Evolutionary conservation across 2,329 filamentous ascomycete species (phyloP).

Genomic region (Ophiostoma himal-ulmi): DNA sequence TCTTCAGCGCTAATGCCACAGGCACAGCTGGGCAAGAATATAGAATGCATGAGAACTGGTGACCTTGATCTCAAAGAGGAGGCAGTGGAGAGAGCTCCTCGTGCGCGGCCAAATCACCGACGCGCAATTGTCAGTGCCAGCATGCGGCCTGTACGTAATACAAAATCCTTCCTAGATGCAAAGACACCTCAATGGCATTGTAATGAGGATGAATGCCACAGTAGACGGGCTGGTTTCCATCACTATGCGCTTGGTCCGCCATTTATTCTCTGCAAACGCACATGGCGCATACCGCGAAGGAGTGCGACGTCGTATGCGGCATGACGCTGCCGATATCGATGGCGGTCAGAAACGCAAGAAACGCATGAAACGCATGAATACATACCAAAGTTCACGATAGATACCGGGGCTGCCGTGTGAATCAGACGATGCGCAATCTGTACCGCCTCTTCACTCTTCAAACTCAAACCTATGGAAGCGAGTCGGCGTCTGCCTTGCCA

Average conservation of each 20-base stretch:
- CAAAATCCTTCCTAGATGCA: neutral
- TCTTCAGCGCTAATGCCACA: neutral
- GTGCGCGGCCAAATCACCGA: conserved; percentile 5
- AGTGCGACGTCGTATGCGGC: neutral
- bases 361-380: neutral
- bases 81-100: neutral
- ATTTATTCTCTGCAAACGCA: neutral
- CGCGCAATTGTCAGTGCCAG: neutral
- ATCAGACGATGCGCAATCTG: neutral
- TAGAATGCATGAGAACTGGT: neutral
- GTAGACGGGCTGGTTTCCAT: conserved; percentile 7
- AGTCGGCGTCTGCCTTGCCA: neutral
- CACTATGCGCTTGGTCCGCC: conserved; percentile 1
- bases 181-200: neutral
- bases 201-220: conserved; percentile 3
- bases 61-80: conserved; percentile 7
- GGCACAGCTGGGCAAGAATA: neutral
- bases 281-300: neutral
- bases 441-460: neutral
- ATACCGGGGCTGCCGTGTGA: neutral
- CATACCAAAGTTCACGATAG: neutral
- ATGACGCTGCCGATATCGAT: neutral
- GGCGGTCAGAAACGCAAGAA: no score
- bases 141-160: conserved; percentile 4
- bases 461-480: no score